phyloP scores from a whole-genome alignment of 2,329 filamentous ascomycete species.

The Allantophomopsis lycopodina region DNA sequence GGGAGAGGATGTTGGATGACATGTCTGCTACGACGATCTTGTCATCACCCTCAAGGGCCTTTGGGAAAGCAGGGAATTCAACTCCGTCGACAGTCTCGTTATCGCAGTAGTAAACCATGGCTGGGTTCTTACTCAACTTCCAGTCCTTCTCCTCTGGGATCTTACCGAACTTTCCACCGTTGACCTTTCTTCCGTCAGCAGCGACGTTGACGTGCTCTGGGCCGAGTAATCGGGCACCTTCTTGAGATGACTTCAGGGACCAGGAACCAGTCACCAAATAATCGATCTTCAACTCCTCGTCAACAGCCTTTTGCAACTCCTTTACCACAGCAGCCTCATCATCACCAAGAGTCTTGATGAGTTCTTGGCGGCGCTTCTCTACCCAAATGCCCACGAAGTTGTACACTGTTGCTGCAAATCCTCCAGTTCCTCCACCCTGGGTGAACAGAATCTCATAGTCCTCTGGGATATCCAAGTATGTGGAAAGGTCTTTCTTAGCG shows the following conservation, averaged over 20 bases:
- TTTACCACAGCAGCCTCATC: slow-evolving; percentile 39
- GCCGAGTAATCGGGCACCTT: slow-evolving; percentile 67
- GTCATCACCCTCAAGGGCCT: slow-evolving; percentile 42
- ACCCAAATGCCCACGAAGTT: slow-evolving; percentile 81
- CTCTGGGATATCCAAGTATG: slow-evolving; percentile 68
- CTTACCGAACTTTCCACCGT: slow-evolving; percentile 71
- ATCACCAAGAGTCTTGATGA: slow-evolving; percentile 38
- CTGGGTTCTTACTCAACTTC: slow-evolving; percentile 50
- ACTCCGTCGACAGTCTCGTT: slow-evolving; percentile 94
- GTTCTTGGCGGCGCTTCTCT: slow-evolving; percentile 45
- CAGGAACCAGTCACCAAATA: slow-evolving; percentile 83
- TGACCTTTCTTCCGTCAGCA: slow-evolving; percentile 48
- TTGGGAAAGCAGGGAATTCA: slow-evolving; percentile 67
- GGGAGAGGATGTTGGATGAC: slow-evolving; percentile 84
- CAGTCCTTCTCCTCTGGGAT: slow-evolving; percentile 69
- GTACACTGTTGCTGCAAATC: slow-evolving; percentile 74
- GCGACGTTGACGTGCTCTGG: slow-evolving; percentile 69
- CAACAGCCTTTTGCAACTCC: slow-evolving; percentile 46
- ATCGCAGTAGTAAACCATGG: slow-evolving; percentile 77
- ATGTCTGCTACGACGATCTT: slow-evolving; percentile 83
- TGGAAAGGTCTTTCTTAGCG: slow-evolving; percentile 59
- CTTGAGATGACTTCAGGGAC: slow-evolving; percentile 80
- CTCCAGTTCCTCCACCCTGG: slow-evolving; percentile 73
- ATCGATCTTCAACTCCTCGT: slow-evolving; percentile 65
- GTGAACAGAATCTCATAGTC: slow-evolving; percentile 84